Percentiles rank a stretch among this genome's conserved stretches.
Evolutionary conservation across 805 yeast genomes (phyloP).

Genomic region (Lipomyces anomalus): DNA sequence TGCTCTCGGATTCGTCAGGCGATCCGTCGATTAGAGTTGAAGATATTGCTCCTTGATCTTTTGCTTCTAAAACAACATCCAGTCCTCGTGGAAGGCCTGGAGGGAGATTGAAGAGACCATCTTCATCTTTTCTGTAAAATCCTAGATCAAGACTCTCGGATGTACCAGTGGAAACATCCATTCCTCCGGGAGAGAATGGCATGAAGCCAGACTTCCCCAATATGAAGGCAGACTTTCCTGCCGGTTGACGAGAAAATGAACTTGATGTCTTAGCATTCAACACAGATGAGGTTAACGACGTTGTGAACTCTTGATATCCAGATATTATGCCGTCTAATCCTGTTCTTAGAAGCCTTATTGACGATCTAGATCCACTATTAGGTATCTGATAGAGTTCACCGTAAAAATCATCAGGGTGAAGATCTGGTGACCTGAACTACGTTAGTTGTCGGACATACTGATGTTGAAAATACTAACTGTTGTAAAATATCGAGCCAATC

Average conservation of each 20-base stretch:
- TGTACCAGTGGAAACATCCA: constrained; percentile 32
- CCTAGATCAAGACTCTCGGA: constrained; percentile 24
- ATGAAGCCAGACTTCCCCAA: constrained; percentile 66
- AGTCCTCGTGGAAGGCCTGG: constrained; percentile 79
- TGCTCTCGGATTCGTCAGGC: constrained; percentile 12
- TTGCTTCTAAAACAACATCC: constrained; percentile 35
- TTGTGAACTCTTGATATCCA: constrained; percentile 57
- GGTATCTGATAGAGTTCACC: constrained; percentile 55
- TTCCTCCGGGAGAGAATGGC: constrained; percentile 94
- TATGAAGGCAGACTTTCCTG: constrained; percentile 53
- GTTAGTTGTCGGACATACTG: no score
- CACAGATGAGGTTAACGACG: constrained; percentile 37
- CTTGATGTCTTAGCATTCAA: constrained; percentile 65
- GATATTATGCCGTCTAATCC: constrained; percentile 72
- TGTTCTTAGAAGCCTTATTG: constrained; percentile 58
- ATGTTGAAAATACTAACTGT: constrained; percentile 32
- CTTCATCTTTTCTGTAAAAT: constrained; percentile 46
- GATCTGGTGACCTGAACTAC: no score
- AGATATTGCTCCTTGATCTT: constrained; percentile 36
- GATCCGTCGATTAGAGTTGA: constrained; percentile 14
- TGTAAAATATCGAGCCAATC: constrained; percentile 67
- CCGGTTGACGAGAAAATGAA: constrained; percentile 56
- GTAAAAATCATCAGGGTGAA: no score
- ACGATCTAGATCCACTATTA: constrained; percentile 53
- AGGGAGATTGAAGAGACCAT: constrained; percentile 77